Percentiles rank a stretch among this genome's conserved stretches.
Evolutionary conservation across 2,329 filamentous ascomycete genomes (phyloP).

Genomic region (Ophiostoma piceae): DNA sequence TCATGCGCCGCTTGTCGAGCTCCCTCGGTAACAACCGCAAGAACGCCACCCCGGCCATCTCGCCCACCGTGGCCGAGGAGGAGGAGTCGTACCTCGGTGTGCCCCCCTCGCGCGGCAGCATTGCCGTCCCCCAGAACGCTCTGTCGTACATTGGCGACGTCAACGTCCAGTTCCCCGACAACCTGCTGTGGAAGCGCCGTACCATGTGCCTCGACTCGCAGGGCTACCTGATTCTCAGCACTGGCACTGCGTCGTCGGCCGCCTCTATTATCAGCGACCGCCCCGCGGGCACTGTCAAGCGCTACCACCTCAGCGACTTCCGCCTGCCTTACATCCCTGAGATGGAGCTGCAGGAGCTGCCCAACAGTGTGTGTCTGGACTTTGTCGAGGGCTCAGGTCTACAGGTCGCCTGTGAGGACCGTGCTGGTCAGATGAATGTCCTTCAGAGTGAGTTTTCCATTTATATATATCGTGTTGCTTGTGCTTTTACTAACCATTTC

Average conservation of each 20-base stretch:
- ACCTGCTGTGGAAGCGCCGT: slow-evolving; percentile 90
- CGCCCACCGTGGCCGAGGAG: slow-evolving; percentile 50
- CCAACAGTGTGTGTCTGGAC: slow-evolving; percentile 69
- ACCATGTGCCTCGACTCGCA: slow-evolving; percentile 79
- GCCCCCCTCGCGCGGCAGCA: slow-evolving; percentile 20
- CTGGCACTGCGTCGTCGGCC: slow-evolving; percentile 48
- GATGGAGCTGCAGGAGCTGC: slow-evolving; percentile 85
- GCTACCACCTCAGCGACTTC: slow-evolving; percentile 84
- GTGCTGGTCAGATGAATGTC: slow-evolving; percentile 12
- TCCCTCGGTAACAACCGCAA: slow-evolving; percentile 47
- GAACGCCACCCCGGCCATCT: slow-evolving; percentile 42
- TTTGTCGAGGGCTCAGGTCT: slow-evolving; percentile 57
- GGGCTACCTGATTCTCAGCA: slow-evolving; percentile 76
- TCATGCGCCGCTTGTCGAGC: slow-evolving; percentile 55
- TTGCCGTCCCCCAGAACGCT: slow-evolving; percentile 37
- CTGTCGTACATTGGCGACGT: slow-evolving; percentile 77
- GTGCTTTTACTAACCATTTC: background rate
- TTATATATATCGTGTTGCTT: no score
- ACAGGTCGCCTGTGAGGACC: slow-evolving; percentile 51
- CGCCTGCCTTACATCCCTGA: slow-evolving; percentile 74
- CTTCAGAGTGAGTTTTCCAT: slow-evolving; percentile 40
- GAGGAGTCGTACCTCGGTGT: slow-evolving; percentile 33
- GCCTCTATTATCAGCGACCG: slow-evolving; percentile 43
- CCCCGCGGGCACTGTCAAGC: slow-evolving; percentile 52
- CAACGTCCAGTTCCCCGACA: slow-evolving; percentile 96